Conservation (phyloP, 768 basidiomycete genomes). For the Tricholoma sp. region DNA sequence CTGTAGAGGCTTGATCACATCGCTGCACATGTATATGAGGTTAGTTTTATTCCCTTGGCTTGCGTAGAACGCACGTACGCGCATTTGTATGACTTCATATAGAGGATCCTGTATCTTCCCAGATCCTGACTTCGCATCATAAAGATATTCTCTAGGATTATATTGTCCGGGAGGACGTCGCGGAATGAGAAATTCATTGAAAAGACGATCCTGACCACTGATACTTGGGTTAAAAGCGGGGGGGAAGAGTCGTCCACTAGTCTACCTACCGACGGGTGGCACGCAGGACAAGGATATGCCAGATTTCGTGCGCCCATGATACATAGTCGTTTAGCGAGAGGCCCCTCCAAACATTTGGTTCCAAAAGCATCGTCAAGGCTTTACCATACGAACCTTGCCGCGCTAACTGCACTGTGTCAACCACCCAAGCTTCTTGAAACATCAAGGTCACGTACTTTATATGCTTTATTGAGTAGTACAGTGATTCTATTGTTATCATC, state of each 20-base stretch:
- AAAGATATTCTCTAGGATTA: constrained; percentile 53
- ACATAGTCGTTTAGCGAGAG: constrained; percentile 59
- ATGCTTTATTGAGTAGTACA: constrained; percentile 59
- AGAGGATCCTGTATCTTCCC: constrained; percentile 38
- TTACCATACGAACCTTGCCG: constrained; percentile 64
- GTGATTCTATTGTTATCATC: constrained; percentile 60
- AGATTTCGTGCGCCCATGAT: constrained; percentile 72
- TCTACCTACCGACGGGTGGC: constrained; percentile 58
- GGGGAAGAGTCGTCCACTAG: not conserved
- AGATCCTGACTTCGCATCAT: constrained; percentile 35
- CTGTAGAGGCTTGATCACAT: constrained; percentile 54
- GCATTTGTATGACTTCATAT: constrained; percentile 41
- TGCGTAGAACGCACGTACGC: constrained; percentile 27
- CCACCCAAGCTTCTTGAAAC: not conserved
- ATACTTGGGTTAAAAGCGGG: not conserved
- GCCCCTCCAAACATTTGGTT: constrained; percentile 66
- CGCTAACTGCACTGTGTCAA: constrained; percentile 41
- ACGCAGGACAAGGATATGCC: constrained; percentile 69
- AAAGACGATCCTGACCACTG: constrained; percentile 63
- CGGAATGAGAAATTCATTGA: constrained; percentile 59
- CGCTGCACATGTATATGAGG: constrained; percentile 36
- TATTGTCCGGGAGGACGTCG: constrained; percentile 53
- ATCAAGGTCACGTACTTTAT: constrained; percentile 40
- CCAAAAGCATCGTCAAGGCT: constrained; percentile 57
- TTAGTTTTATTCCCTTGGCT: not conserved